Conservation (phyloP, 306 rosid species). For the Sechiopsis laciniata region DNA sequence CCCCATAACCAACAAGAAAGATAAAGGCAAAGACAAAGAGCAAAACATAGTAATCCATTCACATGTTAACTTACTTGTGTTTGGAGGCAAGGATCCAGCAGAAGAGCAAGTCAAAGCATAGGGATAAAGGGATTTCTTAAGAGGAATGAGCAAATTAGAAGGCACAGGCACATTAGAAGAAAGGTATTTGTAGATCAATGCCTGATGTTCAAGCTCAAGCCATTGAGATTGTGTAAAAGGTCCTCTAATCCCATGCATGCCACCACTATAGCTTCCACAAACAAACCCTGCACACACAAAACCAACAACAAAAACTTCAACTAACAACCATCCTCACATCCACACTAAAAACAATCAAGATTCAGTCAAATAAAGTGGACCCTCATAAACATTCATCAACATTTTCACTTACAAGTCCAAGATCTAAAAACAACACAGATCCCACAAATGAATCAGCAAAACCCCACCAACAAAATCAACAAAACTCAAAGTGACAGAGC, state of each 20-base stretch:
- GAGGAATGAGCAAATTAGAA: constrained; percentile 42
- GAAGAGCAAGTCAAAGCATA: constrained; percentile 33
- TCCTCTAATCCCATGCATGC: constrained; percentile 43
- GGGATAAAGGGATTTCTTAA: constrained; percentile 42
- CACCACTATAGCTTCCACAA: constrained; percentile 33
- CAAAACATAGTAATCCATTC: neutral
- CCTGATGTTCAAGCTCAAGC: constrained; percentile 58
- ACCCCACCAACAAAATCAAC: neutral
- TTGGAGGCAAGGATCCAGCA: constrained; percentile 30
- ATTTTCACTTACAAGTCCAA: neutral
- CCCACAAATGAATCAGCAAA: constrained; percentile 16
- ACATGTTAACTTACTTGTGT: constrained; percentile 33
- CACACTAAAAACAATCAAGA: constrained; percentile 7
- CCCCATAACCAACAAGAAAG: constrained; percentile 7
- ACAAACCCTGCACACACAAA: constrained; percentile 34
- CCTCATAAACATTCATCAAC: constrained; percentile 8
- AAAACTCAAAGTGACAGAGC: no score
- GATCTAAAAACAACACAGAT: constrained; percentile 4
- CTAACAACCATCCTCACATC: neutral
- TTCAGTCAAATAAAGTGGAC: constrained; percentile 1
- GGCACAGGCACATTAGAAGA: constrained; percentile 45
- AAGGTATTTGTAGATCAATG: constrained; percentile 53
- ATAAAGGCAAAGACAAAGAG: neutral
- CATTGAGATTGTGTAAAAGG: constrained; percentile 54
- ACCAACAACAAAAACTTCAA: constrained; percentile 17